Evolutionary conservation across 2,329 filamentous ascomycete genomes (phyloP).

Genomic region (Talaromyces albobiverticillius): DNA sequence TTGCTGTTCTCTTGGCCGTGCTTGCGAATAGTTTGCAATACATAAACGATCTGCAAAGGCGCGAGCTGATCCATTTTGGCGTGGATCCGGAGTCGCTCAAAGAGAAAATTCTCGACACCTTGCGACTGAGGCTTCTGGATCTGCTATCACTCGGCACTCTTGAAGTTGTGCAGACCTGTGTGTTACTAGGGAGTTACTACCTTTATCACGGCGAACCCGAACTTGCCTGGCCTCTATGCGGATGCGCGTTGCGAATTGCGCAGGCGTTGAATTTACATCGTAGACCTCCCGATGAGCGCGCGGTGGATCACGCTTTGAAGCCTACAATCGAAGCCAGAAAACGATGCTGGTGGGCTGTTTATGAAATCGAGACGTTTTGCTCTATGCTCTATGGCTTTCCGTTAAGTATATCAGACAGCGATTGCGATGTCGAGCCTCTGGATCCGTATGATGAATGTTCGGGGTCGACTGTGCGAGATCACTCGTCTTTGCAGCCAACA

Average conservation of each 20-base stretch:
- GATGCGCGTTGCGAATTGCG: slow-evolving; percentile 34
- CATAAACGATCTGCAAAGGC: too few species aligned
- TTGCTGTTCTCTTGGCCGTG: slow-evolving; percentile 12
- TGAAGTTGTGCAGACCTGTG: slow-evolving; percentile 33
- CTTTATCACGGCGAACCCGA: slow-evolving; percentile 35
- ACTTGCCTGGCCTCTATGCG: slow-evolving; percentile 39
- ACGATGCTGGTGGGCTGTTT: slow-evolving; percentile 42
- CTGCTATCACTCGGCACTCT: slow-evolving; percentile 24
- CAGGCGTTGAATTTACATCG: slow-evolving; percentile 36
- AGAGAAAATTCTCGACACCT: neutral
- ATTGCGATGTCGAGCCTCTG: slow-evolving; percentile 30
- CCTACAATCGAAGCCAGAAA: slow-evolving; percentile 32
- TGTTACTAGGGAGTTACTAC: slow-evolving; percentile 38
- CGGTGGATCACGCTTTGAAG: neutral
- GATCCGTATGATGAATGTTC: slow-evolving; percentile 21
- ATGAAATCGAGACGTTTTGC: slow-evolving; percentile 41
- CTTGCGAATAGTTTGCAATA: slow-evolving; percentile 16
- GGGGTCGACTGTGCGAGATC: too few species aligned
- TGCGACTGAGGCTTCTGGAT: slow-evolving; percentile 20
- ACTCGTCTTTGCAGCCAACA: too few species aligned
- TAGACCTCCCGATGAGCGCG: slow-evolving; percentile 3
- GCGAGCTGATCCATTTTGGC: too few species aligned
- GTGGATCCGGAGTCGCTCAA: neutral
- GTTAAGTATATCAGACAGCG: slow-evolving; percentile 28
- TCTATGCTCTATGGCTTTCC: slow-evolving; percentile 42